phyloP scores from a whole-genome alignment of 2,329 filamentous ascomycete genomes.

The Neofusicoccum cordaticola region DNA sequence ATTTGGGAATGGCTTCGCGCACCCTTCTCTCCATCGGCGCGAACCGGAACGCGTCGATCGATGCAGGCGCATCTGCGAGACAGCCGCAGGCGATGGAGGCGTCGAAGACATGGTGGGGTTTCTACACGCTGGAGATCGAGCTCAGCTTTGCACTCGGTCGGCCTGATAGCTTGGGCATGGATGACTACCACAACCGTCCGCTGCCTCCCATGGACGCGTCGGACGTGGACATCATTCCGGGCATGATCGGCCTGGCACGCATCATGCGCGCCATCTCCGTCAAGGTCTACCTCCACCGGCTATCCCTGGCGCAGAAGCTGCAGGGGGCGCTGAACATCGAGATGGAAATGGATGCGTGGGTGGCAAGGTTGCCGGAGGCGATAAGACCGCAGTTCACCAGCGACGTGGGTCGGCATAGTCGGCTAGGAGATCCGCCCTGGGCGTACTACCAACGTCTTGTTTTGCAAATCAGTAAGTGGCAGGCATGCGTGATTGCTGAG shows the following conservation, averaged over 20 bases:
- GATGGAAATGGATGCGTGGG: slow-evolving; percentile 36
- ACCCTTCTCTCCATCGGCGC: slow-evolving; percentile 49
- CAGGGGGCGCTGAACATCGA: slow-evolving; percentile 36
- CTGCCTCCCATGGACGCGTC: slow-evolving; percentile 29
- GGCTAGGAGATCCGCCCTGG: slow-evolving; percentile 37
- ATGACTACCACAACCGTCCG: slow-evolving; percentile 48
- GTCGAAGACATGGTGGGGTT: slow-evolving; percentile 23
- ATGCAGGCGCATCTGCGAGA: not conserved
- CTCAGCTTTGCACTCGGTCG: slow-evolving; percentile 49
- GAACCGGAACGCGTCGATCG: slow-evolving; percentile 38
- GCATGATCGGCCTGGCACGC: slow-evolving; percentile 41
- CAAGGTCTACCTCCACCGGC: slow-evolving; percentile 39
- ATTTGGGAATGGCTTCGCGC: slow-evolving; percentile 47
- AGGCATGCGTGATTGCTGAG: too few relatives aligned
- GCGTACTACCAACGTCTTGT: slow-evolving; percentile 39
- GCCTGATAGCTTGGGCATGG: slow-evolving; percentile 49
- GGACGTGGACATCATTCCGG: slow-evolving; percentile 40
- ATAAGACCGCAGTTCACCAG: slow-evolving; percentile 30
- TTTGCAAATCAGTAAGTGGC: slow-evolving; percentile 34
- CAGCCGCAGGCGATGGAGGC: slow-evolving; percentile 7
- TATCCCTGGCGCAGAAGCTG: slow-evolving; percentile 36
- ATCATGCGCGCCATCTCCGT: slow-evolving; percentile 41
- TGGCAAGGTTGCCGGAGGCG: slow-evolving; percentile 31
- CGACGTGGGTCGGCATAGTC: slow-evolving; percentile 25
- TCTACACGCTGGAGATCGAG: slow-evolving; percentile 23